These are phyloP conservation scores for Phlyctochytrium arcticum DNA, from an alignment of 192 early-diverging fungal genomes.

Conservation along the genomic window DNA sequence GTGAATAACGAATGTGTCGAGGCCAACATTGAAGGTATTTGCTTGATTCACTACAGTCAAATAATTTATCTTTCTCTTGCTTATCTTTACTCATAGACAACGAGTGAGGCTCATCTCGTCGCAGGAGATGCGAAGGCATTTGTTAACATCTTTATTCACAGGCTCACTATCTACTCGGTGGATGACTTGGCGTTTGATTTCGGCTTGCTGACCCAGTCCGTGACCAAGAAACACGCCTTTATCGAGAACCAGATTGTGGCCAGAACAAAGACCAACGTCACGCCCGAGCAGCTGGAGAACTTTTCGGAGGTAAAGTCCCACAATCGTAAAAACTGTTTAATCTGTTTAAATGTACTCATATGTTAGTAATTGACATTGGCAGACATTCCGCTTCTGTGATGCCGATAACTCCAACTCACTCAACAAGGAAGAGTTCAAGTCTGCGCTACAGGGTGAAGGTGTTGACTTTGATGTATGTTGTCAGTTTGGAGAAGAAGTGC, in stretches of 20 bases:
- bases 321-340: not conserved
- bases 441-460: slow-evolving; percentile 62
- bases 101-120: slow-evolving; percentile 9
- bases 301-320: slow-evolving; percentile 44
- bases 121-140: not conserved
- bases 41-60: too few species aligned
- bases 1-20: slow-evolving; percentile 68
- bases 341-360: not conserved
- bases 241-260: slow-evolving; percentile 97
- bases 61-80: too few species aligned
- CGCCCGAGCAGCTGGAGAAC: slow-evolving; percentile 88
- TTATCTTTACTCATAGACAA: slow-evolving; percentile 9
- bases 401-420: slow-evolving; percentile 79
- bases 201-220: slow-evolving; percentile 69
- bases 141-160: slow-evolving; percentile 53
- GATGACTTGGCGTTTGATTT: slow-evolving; percentile 89
- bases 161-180: slow-evolving; percentile 82
- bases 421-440: slow-evolving; percentile 74
- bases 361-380: not conserved
- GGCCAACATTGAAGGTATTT: slow-evolving; percentile 75
- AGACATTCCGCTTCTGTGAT: slow-evolving; percentile 89
- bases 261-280: slow-evolving; percentile 88
- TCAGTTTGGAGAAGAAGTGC: not conserved
- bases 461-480: slow-evolving; percentile 20
- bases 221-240: slow-evolving; percentile 58